Evolutionary conservation across 371 early-diverging fungal genomes (phyloP).

Genomic region (Smittium culicis): DNA sequence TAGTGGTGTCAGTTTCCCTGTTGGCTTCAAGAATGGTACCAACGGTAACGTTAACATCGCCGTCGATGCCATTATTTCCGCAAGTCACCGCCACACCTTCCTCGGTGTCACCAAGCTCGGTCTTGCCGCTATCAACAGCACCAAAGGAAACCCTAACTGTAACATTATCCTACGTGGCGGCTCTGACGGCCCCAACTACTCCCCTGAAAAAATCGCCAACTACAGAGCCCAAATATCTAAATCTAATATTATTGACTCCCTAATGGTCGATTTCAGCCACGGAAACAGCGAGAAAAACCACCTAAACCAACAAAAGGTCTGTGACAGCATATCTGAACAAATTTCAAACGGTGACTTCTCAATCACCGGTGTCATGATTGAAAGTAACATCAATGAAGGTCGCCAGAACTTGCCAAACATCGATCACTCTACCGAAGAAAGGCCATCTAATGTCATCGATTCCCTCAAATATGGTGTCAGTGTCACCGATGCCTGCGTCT

Average conservation of each 20-base stretch:
- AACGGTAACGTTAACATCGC: constrained; percentile 81
- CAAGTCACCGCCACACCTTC: constrained; percentile 74
- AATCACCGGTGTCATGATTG: constrained; percentile 87
- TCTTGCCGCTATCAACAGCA: constrained; percentile 73
- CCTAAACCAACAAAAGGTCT: constrained; percentile 65
- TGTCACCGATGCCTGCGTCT: constrained; percentile 74
- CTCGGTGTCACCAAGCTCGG: constrained; percentile 88
- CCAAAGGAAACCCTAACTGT: constrained; percentile 69
- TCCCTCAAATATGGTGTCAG: constrained; percentile 61
- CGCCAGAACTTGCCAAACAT: constrained; percentile 67
- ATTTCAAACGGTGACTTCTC: constrained; percentile 48
- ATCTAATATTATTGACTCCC: constrained; percentile 40
- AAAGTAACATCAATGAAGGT: constrained; percentile 75
- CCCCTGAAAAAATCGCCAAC: constrained; percentile 44
- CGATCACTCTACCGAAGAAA: constrained; percentile 34
- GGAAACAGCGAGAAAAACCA: constrained; percentile 70
- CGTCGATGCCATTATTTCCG: constrained; percentile 80
- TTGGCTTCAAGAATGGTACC: constrained; percentile 91
- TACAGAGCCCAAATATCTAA: constrained; percentile 45
- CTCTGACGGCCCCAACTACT: constrained; percentile 76
- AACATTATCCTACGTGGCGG: constrained; percentile 87
- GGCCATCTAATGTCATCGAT: constrained; percentile 26
- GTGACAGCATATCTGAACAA: constrained; percentile 51
- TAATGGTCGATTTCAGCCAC: constrained; percentile 93
- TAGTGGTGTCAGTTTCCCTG: constrained; percentile 81